Evolutionary conservation across 208 protist genomes (phyloP).

Genomic region (Tritrichomonas musculus): DNA sequence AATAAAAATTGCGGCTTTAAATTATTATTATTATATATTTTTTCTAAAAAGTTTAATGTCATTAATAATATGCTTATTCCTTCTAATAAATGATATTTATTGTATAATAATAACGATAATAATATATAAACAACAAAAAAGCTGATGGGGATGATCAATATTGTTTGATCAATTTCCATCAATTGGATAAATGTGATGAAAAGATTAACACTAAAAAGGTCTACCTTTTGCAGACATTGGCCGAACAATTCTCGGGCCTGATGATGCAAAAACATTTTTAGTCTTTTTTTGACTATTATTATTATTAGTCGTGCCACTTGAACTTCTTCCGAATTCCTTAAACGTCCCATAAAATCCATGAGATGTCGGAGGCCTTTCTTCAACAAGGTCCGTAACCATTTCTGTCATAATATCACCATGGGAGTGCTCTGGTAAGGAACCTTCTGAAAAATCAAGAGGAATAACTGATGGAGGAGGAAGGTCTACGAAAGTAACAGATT

Average conservation of each 20-base stretch:
- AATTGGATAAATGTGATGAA: too few relatives aligned
- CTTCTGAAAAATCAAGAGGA: not conserved
- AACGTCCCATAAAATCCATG: not conserved
- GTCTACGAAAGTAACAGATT: not conserved
- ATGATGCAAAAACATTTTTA: not conserved
- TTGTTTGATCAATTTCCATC: too few relatives aligned
- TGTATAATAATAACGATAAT: not conserved
- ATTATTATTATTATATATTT: too few relatives aligned
- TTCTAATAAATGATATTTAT: not conserved
- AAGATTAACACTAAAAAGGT: not conserved
- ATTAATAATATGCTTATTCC: too few relatives aligned
- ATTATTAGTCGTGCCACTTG: too few relatives aligned
- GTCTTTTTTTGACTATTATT: not conserved
- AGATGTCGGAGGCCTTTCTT: not conserved
- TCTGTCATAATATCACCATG: slow-evolving; percentile 9
- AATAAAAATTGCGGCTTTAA: too few relatives aligned
- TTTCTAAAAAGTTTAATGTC: too few relatives aligned
- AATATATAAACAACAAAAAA: not conserved
- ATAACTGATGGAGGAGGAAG: not conserved
- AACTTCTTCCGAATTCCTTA: not conserved
- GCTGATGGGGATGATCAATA: too few relatives aligned
- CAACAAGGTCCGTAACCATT: not conserved
- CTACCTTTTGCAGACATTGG: slow-evolving; percentile 5
- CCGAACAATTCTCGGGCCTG: not conserved
- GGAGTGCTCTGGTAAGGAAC: not conserved